phyloP scores from a whole-genome alignment of 1,284 basidiomycete genomes.

The Chalciporus piperatoides region DNA sequence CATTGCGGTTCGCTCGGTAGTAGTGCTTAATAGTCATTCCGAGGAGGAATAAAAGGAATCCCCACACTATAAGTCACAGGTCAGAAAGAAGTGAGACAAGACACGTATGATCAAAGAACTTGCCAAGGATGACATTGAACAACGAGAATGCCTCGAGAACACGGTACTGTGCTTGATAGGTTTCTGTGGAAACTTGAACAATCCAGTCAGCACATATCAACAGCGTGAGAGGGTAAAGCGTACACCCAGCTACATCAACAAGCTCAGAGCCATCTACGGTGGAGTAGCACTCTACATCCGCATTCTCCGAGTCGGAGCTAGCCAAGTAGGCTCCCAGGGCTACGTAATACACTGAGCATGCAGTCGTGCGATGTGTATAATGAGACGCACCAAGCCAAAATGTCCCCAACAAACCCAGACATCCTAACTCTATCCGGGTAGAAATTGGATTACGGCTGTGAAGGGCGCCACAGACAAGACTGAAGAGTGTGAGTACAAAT shows the following conservation, averaged over 20 bases:
- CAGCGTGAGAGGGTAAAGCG: conserved; percentile 30
- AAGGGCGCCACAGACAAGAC: conserved; percentile 60
- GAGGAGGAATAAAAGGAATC: conserved; percentile 57
- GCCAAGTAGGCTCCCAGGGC: conserved; percentile 69
- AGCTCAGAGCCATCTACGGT: conserved; percentile 49
- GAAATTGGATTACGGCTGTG: conserved; percentile 69
- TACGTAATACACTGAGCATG: conserved; percentile 30
- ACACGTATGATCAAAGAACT: conserved; percentile 24
- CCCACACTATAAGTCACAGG: conserved; percentile 47
- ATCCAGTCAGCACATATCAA: neutral
- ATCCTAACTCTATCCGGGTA: conserved; percentile 70
- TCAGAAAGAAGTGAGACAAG: conserved; percentile 12
- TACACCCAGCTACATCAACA: conserved; percentile 58
- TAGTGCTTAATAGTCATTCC: conserved; percentile 64
- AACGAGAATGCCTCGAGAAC: conserved; percentile 74
- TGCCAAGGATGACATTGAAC: conserved; percentile 69
- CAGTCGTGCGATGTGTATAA: conserved; percentile 6
- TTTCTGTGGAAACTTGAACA: conserved; percentile 56
- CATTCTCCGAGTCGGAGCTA: conserved; percentile 68
- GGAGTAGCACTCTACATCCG: conserved; percentile 77
- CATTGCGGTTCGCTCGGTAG: conserved; percentile 58
- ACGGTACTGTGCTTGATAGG: conserved; percentile 77
- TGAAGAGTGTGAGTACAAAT: conserved; percentile 27
- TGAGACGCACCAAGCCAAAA: conserved; percentile 68
- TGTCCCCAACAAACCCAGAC: conserved; percentile 64